Conservation (phyloP, 106 monocot genomes). For the Vanilla planifolia region DNA sequence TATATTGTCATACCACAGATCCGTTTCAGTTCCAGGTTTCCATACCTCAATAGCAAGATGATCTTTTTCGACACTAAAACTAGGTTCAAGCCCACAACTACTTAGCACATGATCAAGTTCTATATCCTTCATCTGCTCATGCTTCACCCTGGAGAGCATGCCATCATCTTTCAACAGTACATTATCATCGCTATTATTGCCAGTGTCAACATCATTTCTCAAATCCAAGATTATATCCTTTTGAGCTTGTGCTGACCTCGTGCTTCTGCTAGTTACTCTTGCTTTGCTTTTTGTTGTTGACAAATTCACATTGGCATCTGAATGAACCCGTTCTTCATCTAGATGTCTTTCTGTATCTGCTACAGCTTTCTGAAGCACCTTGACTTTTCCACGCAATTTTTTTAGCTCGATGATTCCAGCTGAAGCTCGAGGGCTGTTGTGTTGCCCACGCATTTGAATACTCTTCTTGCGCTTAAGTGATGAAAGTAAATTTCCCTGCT, state of each 20-base stretch:
- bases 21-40: conserved; percentile 33
- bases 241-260: background rate
- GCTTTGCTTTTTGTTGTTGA: conserved; percentile 29
- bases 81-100: background rate
- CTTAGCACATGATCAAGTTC: conserved; percentile 59
- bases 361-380: conserved; percentile 44
- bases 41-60: conserved; percentile 47
- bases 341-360: conserved; percentile 17
- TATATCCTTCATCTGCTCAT: conserved; percentile 67
- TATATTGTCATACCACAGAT: background rate
- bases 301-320: conserved; percentile 20
- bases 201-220: background rate
- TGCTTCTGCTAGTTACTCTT: conserved; percentile 9
- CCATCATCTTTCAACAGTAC: conserved; percentile 2
- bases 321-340: conserved; percentile 24
- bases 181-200: background rate
- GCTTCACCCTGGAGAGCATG: conserved; percentile 19
- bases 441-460: background rate
- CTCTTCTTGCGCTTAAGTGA: background rate
- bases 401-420: conserved; percentile 36
- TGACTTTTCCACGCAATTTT: conserved; percentile 42
- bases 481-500: background rate
- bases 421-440: background rate
- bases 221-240: conserved; percentile 5
- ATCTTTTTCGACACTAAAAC: conserved; percentile 13